Evolutionary conservation across 345 rosid genomes (phyloP), one percentile per base, ranked within the genome.

Genomic region (Leavenworthia alabamica): DNA sequence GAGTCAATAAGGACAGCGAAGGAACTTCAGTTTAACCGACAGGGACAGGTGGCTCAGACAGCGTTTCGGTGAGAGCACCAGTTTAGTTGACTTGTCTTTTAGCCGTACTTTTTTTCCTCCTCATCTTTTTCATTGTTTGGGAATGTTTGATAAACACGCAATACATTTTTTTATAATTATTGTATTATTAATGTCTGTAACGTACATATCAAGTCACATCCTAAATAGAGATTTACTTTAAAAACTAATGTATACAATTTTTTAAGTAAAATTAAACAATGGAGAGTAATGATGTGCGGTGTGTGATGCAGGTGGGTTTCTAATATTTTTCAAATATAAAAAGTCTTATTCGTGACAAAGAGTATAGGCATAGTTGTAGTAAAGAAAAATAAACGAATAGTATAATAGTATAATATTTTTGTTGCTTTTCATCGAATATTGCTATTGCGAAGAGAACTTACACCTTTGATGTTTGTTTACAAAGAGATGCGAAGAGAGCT

Each of bases 41-140:
- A 19, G 75, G 77, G 71, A 51, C 63, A 11, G 57, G 60, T 36
- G 46, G 10, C 1, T 47, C 68, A 8, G 36, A 44, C 16, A 59
- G 24, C 14, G 79, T 71, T 35, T 60, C 81, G n/a, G 14, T 49
- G 54, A 74, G 81, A 7, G 79, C 77, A 0, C 94, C 89, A 68
- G 90, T 83, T 35, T 88, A 76, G 55, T 62, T 50, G 41, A 28
- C 28, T 23, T 32, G 61, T 40, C 7, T 13, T 17, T 44, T 28
- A 8, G 54, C 54, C 3, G 7, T 31, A 37, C 6, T 13, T 42
- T 11, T 6, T 19, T 23, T 5, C 4, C n/a, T n/a, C 17, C 29
- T 4, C 20, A 8, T 24, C 37, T 50, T 44, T 60, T 33, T n/a
- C 3, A 19, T 24, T 39, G 46, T 50, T 51, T 64, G 51, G 33